These are phyloP conservation scores for Pterulicium gracile DNA, from an alignment of 1,284 basidiomycete species.

Conservation along the genomic window DNA sequence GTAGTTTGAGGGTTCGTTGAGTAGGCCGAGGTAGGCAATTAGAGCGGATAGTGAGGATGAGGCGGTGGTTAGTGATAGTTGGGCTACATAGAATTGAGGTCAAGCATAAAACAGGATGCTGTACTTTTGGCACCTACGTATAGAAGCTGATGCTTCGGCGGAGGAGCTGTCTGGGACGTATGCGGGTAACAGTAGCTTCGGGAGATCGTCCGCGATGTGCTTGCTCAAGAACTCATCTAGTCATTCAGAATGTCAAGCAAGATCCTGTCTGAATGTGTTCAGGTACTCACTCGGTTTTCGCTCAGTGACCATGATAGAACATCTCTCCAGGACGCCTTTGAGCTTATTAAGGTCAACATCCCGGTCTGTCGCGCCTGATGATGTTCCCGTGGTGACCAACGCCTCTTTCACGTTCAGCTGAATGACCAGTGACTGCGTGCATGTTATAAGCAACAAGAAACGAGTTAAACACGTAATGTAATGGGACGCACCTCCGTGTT, in stretches of 20 bases:
- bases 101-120: neutral
- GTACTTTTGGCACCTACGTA: conserved; percentile 27
- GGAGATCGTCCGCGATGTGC: conserved; percentile 80
- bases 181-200: conserved; percentile 52
- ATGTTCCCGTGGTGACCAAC: conserved; percentile 59
- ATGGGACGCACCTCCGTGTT: conserved; percentile 75
- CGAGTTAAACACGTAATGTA: neutral
- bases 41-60: conserved; percentile 78
- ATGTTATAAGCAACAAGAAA: conserved; percentile 2
- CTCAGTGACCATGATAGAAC: conserved; percentile 85
- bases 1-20: conserved; percentile 77
- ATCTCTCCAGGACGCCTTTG: conserved; percentile 78
- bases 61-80: conserved; percentile 71
- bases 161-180: conserved; percentile 25
- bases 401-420: conserved; percentile 97
- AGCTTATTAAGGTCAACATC: conserved; percentile 86
- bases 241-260: conserved; percentile 2
- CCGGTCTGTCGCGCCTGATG: conserved; percentile 57
- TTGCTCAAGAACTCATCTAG: conserved; percentile 78
- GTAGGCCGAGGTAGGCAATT: conserved; percentile 73
- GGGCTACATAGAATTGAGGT: conserved; percentile 34
- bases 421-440: conserved; percentile 76
- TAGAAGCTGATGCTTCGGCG: conserved; percentile 34
- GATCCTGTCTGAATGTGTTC: neutral
- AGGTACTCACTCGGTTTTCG: conserved; percentile 65